These are phyloP conservation scores for Capsella rubella DNA, from an alignment of 441 rosid genomes.

Conservation along the genomic window DNA sequence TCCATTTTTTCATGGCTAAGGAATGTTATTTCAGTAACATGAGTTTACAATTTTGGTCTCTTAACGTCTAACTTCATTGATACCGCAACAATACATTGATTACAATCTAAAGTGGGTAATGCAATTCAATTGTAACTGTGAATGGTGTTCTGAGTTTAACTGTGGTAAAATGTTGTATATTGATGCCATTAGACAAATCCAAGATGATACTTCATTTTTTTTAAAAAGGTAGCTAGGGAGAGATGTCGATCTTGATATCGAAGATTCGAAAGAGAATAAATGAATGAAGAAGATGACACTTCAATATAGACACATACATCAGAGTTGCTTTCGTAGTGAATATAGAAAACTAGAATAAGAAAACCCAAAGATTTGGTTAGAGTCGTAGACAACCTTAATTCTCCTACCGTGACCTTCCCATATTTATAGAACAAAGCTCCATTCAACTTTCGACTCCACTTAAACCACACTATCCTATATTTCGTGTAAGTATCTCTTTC, in stretches of 20 bases:
- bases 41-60: slow-evolving; percentile 15
- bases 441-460: slow-evolving; percentile 43
- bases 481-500: slow-evolving; percentile 30
- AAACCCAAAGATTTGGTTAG: slow-evolving; percentile 25
- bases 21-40: neutral
- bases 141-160: neutral
- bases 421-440: slow-evolving; percentile 25
- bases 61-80: neutral
- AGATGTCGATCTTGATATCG: slow-evolving; percentile 20
- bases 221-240: neutral
- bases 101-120: too few relatives aligned
- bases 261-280: slow-evolving; percentile 29
- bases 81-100: neutral
- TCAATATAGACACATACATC: neutral
- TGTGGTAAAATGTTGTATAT: neutral
- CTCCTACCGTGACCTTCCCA: slow-evolving; percentile 32
- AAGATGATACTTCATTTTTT: too few relatives aligned
- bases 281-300: neutral
- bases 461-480: slow-evolving; percentile 18
- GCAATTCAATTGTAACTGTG: too few relatives aligned
- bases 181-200: neutral
- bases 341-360: slow-evolving; percentile 19
- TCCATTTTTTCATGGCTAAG: slow-evolving; percentile 5
- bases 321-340: slow-evolving; percentile 27
- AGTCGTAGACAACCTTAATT: slow-evolving; percentile 39